phyloP scores from a whole-genome alignment of 768 basidiomycete species.

The Termitomyces sp. region DNA sequence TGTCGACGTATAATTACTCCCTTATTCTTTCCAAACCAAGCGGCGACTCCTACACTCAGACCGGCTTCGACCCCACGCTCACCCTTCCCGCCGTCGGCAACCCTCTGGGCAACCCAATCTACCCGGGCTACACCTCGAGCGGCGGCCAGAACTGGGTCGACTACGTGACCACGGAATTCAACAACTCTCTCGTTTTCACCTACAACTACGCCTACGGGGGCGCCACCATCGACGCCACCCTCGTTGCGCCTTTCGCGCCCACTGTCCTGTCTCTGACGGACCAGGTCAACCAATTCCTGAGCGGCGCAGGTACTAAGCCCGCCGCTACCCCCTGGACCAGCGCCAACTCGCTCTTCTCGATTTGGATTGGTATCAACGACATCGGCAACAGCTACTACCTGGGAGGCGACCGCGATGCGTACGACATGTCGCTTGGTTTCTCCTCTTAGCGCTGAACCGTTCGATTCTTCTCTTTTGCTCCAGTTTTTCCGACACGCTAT shows the following conservation, averaged over 20 bases:
- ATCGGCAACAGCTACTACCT: slow-evolving; percentile 50
- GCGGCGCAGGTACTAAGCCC: slow-evolving; percentile 41
- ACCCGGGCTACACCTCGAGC: slow-evolving; percentile 48
- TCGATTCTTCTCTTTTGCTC: not conserved
- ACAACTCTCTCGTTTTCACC: slow-evolving; percentile 48
- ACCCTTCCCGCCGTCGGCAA: slow-evolving; percentile 41
- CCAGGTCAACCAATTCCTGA: slow-evolving; percentile 58
- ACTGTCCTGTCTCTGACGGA: slow-evolving; percentile 52
- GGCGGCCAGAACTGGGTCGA: slow-evolving; percentile 62
- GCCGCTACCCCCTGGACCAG: slow-evolving; percentile 50
- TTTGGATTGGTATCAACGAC: slow-evolving; percentile 76
- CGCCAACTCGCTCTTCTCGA: slow-evolving; percentile 51
- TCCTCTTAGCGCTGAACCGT: not conserved
- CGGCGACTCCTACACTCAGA: slow-evolving; percentile 58
- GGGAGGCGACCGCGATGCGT: slow-evolving; percentile 45
- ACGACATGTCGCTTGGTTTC: slow-evolving; percentile 14
- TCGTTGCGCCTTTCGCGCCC: slow-evolving; percentile 49
- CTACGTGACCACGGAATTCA: slow-evolving; percentile 44
- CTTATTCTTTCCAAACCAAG: slow-evolving; percentile 19
- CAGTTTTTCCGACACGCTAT: slow-evolving; percentile 44
- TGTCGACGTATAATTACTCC: not conserved
- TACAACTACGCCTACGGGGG: slow-evolving; percentile 68
- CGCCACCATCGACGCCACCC: slow-evolving; percentile 55
- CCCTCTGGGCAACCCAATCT: slow-evolving; percentile 49
- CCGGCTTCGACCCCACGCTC: slow-evolving; percentile 38